Percentiles rank a stretch among this genome's conserved stretches.
phyloP scores from a whole-genome alignment of 306 rosid genomes.

The Cyamopsis tetragonoloba region DNA sequence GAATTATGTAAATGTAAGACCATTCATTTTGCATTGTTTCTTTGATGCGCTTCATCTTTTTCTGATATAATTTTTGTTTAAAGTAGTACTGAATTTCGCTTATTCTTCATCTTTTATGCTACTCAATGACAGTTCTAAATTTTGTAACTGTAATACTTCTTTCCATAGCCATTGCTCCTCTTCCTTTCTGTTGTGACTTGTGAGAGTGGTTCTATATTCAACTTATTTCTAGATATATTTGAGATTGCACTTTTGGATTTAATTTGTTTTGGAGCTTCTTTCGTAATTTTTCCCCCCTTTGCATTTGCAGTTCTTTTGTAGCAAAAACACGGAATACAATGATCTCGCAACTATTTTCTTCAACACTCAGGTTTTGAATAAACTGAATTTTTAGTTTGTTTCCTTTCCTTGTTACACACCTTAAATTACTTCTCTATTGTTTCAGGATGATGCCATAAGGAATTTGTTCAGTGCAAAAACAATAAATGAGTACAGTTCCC shows the following conservation, averaged over 20 bases:
- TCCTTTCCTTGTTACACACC: conserved; percentile 8
- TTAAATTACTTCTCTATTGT: conserved; percentile 27
- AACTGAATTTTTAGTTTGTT: conserved; percentile 11
- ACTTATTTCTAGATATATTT: conserved; percentile 15
- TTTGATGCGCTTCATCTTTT: conserved; percentile 13
- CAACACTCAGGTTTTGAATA: conserved; percentile 74
- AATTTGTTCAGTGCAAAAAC: conserved; percentile 98
- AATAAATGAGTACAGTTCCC: conserved; percentile 89
- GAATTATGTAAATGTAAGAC: conserved; percentile 95
- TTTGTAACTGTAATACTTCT: conserved; percentile 7
- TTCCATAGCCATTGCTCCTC: neutral
- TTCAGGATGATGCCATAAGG: conserved; percentile 98
- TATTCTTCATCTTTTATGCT: conserved; percentile 2
- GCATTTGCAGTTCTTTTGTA: conserved; percentile 82
- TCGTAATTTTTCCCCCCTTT: conserved; percentile 21
- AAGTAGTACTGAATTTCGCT: neutral
- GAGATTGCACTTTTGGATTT: conserved; percentile 13
- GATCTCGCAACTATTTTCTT: conserved; percentile 98
- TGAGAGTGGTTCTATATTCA: neutral
- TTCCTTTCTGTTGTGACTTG: neutral
- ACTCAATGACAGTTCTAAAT: conserved; percentile 13
- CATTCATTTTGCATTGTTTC: conserved; percentile 1
- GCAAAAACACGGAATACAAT: conserved; percentile 88
- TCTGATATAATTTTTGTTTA: conserved; percentile 2
- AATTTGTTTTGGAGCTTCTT: conserved; percentile 10